These are phyloP conservation scores for Ophiostoma quercus DNA, from an alignment of 2,329 filamentous ascomycete genomes.

Conservation along the genomic window DNA sequence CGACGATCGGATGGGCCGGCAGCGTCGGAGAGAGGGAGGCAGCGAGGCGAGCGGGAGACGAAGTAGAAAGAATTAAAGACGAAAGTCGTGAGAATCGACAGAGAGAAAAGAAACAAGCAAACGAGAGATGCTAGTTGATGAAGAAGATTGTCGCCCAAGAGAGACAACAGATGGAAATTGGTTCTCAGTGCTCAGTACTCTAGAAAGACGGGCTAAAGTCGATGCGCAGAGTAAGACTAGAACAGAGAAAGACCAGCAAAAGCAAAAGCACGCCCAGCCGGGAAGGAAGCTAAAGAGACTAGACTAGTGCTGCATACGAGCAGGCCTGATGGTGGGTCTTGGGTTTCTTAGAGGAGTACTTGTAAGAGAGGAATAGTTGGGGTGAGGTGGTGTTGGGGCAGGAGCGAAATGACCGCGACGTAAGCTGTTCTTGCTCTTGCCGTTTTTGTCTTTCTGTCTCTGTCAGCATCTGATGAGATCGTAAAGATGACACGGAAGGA, in stretches of 20 bases:
- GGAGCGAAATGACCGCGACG: neutral
- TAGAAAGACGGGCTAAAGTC: neutral
- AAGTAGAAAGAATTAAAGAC: neutral
- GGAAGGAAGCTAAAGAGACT: neutral
- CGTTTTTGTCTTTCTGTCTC: too few relatives aligned
- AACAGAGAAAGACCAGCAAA: neutral
- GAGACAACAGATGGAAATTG: neutral
- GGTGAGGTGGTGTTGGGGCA: neutral
- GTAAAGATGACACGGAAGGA: too few relatives aligned
- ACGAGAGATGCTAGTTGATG: conserved; percentile 1
- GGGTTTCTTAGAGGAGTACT: neutral
- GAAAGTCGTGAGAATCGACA: neutral
- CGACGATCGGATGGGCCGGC: conserved; percentile 3
- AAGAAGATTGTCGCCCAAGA: neutral
- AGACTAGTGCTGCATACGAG: too few relatives aligned
- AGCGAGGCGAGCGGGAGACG: neutral
- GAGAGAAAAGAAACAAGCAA: neutral
- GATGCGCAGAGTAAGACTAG: conserved; percentile 1
- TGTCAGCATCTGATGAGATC: too few relatives aligned
- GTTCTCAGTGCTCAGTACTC: too few relatives aligned
- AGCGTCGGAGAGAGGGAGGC: neutral
- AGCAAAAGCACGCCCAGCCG: neutral
- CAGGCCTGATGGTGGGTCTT: neutral
- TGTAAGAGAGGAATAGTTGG: too few relatives aligned
- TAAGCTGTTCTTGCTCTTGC: neutral